Conservation (phyloP, 331 rosid genomes). For the Telfairia occidentalis region DNA sequence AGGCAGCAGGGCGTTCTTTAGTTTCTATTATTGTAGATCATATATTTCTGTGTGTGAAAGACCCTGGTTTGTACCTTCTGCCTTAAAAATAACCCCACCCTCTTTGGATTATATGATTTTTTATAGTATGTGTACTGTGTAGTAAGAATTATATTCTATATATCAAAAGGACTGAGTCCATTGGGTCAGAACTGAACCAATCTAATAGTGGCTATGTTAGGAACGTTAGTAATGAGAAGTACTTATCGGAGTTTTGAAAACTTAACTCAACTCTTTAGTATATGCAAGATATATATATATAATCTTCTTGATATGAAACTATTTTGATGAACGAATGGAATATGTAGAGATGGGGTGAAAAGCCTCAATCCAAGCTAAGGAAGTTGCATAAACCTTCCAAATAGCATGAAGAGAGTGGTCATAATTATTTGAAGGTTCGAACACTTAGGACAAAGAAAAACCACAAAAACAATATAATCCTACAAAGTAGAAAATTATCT, state of each 20-base stretch:
- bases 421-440: neutral
- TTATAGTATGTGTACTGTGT: neutral
- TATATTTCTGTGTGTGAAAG: slow-evolving; percentile 87
- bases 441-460: neutral
- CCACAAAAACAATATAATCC: neutral
- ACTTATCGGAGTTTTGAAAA: neutral
- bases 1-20: slow-evolving; percentile 84
- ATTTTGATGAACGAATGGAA: neutral
- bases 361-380: neutral
- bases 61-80: slow-evolving; percentile 53
- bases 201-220: neutral
- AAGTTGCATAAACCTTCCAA: neutral
- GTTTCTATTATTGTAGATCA: slow-evolving; percentile 84
- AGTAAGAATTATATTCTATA: neutral
- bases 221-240: neutral
- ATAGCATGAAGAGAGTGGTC: neutral
- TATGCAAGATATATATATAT: neutral
- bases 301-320: neutral
- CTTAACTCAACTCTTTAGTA: neutral
- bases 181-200: neutral
- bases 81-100: neutral
- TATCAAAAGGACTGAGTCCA: neutral
- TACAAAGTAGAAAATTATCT: neutral
- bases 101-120: slow-evolving; percentile 7
- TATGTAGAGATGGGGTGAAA: neutral